Evolutionary conservation across 257 asterid genomes (phyloP).

Genomic region (Misopates orontium): DNA sequence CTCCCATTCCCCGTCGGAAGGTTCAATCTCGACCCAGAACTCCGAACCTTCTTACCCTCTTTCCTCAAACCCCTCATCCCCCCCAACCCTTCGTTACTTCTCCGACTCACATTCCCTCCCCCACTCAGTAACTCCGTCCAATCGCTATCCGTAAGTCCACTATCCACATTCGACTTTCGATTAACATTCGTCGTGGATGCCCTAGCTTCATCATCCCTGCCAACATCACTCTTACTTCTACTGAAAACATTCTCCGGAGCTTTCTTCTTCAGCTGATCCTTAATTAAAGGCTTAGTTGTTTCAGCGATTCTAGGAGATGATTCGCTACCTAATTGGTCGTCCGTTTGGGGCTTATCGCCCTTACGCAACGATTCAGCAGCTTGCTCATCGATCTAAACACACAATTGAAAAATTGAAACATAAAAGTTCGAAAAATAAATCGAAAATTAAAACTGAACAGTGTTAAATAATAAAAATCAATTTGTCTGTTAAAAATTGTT

Average conservation of each 20-base stretch:
- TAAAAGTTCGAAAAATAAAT: background rate
- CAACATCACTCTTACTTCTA: slow-evolving; percentile 42
- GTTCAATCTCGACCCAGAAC: slow-evolving; percentile 45
- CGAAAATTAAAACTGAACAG: background rate
- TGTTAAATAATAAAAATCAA: background rate
- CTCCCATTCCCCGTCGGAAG: slow-evolving; percentile 36
- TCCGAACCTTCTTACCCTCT: slow-evolving; percentile 48
- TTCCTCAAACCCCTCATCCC: slow-evolving; percentile 42
- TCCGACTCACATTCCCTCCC: slow-evolving; percentile 30
- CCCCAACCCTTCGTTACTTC: slow-evolving; percentile 45
- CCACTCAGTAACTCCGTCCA: slow-evolving; percentile 89
- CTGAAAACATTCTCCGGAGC: slow-evolving; percentile 34
- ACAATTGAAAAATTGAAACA: slow-evolving; percentile 24
- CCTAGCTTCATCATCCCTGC: slow-evolving; percentile 42
- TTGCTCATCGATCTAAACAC: slow-evolving; percentile 91
- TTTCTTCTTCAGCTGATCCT: slow-evolving; percentile 86
- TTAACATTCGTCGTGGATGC: slow-evolving; percentile 32
- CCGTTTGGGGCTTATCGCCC: slow-evolving; percentile 59
- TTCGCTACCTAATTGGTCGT: slow-evolving; percentile 46
- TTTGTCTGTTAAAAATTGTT: slow-evolving; percentile 6
- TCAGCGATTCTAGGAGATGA: slow-evolving; percentile 42
- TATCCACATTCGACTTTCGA: slow-evolving; percentile 38
- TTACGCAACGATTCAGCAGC: slow-evolving; percentile 92
- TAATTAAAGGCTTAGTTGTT: slow-evolving; percentile 52
- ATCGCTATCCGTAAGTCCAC: slow-evolving; percentile 70